Conservation (phyloP, 2,329 filamentous ascomycete genomes). For the Raffaelea ambrosiae region DNA sequence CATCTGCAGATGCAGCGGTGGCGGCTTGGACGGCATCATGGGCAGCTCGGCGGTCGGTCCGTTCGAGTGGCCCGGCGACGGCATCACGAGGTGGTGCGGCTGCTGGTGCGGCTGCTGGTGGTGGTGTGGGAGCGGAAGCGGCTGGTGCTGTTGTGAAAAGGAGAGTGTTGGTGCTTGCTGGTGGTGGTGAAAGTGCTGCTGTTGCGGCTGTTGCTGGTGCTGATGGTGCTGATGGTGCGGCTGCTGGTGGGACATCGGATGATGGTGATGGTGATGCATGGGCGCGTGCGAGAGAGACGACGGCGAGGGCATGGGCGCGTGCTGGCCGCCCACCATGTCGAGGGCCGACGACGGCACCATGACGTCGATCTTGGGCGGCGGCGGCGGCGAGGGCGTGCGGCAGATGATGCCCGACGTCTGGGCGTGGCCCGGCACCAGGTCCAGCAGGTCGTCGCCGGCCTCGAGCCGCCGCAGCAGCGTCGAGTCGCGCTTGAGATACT, state of each 20-base stretch:
- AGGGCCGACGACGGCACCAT: not conserved
- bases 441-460: constrained; percentile 9
- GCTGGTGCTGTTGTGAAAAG: not conserved
- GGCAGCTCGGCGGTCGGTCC: not conserved
- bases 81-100: not conserved
- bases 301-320: no score
- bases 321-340: not conserved
- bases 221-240: not conserved
- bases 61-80: not conserved
- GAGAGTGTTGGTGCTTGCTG: no score
- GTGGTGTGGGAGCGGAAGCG: not conserved
- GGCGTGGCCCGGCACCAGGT: constrained; percentile 10
- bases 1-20: not conserved
- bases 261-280: not conserved
- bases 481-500: constrained; percentile 19
- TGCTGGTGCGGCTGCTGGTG: not conserved
- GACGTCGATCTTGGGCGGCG: not conserved
- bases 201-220: not conserved
- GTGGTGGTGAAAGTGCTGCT: no score
- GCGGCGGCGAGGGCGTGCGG: constrained; percentile 15
- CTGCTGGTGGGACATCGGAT: not conserved
- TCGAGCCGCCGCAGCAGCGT: constrained; percentile 12
- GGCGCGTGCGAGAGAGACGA: not conserved
- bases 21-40: not conserved
- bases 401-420: constrained; percentile 14